Evolutionary conservation across 345 rosid genomes (phyloP), one percentile per base, ranked within the genome.

Genomic region (Punica granatum): DNA sequence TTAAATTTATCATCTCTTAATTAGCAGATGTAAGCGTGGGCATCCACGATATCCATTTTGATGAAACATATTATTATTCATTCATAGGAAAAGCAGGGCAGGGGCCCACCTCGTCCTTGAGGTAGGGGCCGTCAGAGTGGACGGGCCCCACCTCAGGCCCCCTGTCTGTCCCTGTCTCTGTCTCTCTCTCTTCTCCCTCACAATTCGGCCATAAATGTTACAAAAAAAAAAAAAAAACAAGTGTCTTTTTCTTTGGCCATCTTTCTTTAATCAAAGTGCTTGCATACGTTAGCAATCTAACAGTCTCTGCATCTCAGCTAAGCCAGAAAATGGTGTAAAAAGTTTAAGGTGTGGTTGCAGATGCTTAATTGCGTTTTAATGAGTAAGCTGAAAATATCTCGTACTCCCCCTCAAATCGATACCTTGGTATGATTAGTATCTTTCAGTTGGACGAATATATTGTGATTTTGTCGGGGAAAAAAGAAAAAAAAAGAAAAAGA

Each of bases 61-160:
- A 4, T 37, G 5, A 37, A 37, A 4, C 5, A 37, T 37, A 4
- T 37, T 11, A 37, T 37, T 37, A 37, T 37, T 30, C 13, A 3
- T 3, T 56, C 32, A 13, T 56, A 30, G 30, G 61, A 9, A 26
- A 56, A 56, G 34, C 33, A 30, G 6, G 1, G 49, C 1, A 16
- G 61, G 61, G 61, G 61, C 34, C 61, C 61, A 30, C 61, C 1
- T 5, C 13, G 59, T 12, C 61, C 33, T 4, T 30, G 32, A 56
- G 61, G 30, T 56, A 56, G 61, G 61, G 61, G 61, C 61, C 26
- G 61, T 56, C 61, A 28, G 61, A 13, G 49, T 10, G 16, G 19
- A 12, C 2, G 19, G 54, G 26, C 7, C 59, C 30, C 59, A 53
- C 59, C 5, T 9, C 23, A 1, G 12, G 30, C 23, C 53, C 11